These are phyloP conservation scores for Talaromyces ruber DNA, from an alignment of 495 filamentous ascomycete genomes.

Conservation along the genomic window DNA sequence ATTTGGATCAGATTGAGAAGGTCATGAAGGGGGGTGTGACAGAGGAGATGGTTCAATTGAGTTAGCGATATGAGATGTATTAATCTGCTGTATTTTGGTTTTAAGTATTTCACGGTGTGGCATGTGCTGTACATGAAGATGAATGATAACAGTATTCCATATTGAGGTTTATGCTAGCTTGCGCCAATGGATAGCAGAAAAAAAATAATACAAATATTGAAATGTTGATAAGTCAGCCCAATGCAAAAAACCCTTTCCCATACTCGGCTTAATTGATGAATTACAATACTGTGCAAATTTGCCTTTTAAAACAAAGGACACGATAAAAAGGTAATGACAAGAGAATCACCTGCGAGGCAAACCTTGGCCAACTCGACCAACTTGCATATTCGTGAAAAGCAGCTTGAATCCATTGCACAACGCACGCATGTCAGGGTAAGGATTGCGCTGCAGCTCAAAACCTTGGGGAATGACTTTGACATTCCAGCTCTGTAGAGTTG, in stretches of 20 bases:
- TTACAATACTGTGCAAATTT: neutral
- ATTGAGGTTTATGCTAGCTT: neutral
- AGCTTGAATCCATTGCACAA: slow-evolving; percentile 84
- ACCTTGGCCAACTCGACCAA: slow-evolving; percentile 11
- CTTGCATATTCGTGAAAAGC: slow-evolving; percentile 49
- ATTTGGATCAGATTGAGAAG: slow-evolving; percentile 20
- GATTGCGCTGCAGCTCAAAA: slow-evolving; percentile 76
- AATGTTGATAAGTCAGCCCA: neutral
- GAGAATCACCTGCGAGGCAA: slow-evolving; percentile 4
- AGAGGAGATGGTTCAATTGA: slow-evolving; percentile 28
- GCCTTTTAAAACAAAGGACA: neutral
- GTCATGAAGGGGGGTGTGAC: slow-evolving; percentile 30
- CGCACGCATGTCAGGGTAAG: slow-evolving; percentile 88
- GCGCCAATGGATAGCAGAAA: neutral
- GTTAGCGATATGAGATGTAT: slow-evolving; percentile 35
- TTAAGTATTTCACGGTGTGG: no score
- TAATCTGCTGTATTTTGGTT: slow-evolving; percentile 8
- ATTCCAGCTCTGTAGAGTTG: slow-evolving; percentile 67
- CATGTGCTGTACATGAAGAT: neutral
- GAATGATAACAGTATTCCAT: neutral
- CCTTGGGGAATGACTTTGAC: slow-evolving; percentile 86
- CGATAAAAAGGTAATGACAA: neutral
- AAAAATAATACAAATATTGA: neutral
- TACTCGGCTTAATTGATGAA: neutral
- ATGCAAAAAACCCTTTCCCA: neutral